Evolutionary conservation across 352 stramenopile species (phyloP).

Genomic region (Globisporangium nodosum): DNA sequence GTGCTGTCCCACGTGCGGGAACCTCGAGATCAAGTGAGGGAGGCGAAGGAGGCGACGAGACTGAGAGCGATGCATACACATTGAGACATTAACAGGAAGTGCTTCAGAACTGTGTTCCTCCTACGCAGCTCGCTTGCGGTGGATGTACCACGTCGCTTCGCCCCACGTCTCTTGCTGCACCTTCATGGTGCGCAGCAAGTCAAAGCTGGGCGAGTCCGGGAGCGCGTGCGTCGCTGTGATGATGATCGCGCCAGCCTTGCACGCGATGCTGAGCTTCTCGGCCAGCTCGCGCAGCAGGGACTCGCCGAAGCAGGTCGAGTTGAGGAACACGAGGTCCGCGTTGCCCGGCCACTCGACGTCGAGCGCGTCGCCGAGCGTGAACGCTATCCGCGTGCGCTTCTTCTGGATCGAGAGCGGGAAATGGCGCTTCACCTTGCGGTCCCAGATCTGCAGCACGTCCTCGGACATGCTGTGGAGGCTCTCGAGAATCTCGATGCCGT

Average conservation of each 20-base stretch:
- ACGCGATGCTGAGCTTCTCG: constrained; percentile 33
- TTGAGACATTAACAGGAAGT: too few species aligned
- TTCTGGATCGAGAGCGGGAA: constrained; percentile 49
- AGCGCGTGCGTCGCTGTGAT: constrained; percentile 57
- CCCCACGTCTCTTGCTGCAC: constrained; percentile 62
- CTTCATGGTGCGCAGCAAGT: constrained; percentile 26
- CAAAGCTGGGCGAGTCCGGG: constrained; percentile 40
- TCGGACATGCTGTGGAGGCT: constrained; percentile 56
- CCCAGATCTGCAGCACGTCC: constrained; percentile 50
- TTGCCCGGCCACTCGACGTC: constrained; percentile 55
- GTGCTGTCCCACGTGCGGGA: constrained; percentile 57
- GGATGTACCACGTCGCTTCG: constrained; percentile 47
- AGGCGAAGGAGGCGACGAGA: not conserved
- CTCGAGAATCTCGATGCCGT: constrained; percentile 88
- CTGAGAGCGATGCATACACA: not conserved
- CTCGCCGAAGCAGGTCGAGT: constrained; percentile 87
- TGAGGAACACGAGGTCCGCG: constrained; percentile 80
- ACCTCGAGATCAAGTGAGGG: constrained; percentile 20
- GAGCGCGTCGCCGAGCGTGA: constrained; percentile 66
- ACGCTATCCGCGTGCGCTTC: constrained; percentile 63
- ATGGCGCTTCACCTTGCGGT: constrained; percentile 44
- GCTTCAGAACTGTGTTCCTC: not conserved
- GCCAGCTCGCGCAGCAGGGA: constrained; percentile 50
- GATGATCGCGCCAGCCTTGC: constrained; percentile 51
- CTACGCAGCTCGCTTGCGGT: constrained; percentile 30